Conservation (phyloP, 495 filamentous ascomycete species). For the Podospora australis region DNA sequence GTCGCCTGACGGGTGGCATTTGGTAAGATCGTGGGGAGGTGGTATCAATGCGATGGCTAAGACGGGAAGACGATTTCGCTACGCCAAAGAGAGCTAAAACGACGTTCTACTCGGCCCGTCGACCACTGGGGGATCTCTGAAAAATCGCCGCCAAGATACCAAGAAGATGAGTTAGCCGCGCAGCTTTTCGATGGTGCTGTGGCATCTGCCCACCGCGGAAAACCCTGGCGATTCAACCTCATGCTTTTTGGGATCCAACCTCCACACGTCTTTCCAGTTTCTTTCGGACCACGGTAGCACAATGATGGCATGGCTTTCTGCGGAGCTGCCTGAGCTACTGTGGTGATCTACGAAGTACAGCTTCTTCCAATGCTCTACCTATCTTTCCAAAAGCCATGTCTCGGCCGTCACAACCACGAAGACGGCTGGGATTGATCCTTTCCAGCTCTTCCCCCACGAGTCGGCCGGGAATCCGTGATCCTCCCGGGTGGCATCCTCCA, state of each 20-base stretch:
- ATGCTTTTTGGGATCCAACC: too few relatives aligned
- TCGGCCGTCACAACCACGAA: neutral
- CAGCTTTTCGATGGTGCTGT: slow-evolving; percentile 8
- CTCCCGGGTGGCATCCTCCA: neutral
- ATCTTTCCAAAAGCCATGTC: neutral
- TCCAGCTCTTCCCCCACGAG: neutral
- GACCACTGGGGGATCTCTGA: too few relatives aligned
- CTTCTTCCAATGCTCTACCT: neutral
- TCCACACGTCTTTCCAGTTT: too few relatives aligned
- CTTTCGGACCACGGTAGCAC: too few relatives aligned
- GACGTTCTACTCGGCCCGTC: too few relatives aligned
- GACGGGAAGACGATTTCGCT: neutral
- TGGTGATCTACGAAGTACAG: too few relatives aligned
- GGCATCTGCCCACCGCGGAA: too few relatives aligned
- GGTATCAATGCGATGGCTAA: too few relatives aligned
- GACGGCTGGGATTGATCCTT: neutral
- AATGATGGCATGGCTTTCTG: too few relatives aligned
- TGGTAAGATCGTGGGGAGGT: neutral
- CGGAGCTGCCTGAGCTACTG: too few relatives aligned
- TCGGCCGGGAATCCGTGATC: neutral
- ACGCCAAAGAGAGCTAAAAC: neutral
- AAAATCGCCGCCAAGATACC: slow-evolving; percentile 12
- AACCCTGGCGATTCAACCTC: too few relatives aligned
- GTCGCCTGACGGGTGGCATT: neutral
- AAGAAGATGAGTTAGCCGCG: slow-evolving; percentile 27